Evolutionary conservation across 768 basidiomycete species (phyloP).

Genomic region (Naematelia aurantialba): DNA sequence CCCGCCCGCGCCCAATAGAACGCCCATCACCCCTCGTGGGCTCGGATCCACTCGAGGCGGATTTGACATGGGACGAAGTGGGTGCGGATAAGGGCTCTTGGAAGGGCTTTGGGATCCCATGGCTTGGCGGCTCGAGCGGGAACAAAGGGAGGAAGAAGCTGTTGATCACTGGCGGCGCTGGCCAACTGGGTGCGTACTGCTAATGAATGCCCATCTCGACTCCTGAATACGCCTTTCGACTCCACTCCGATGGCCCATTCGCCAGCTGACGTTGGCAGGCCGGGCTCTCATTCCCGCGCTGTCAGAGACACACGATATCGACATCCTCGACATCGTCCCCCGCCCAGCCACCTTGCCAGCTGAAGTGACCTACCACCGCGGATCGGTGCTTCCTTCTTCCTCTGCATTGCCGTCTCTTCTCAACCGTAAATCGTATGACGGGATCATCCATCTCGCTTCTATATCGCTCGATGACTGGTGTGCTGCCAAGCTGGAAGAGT

Average conservation of each 20-base stretch:
- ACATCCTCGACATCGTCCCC: slow-evolving; percentile 32
- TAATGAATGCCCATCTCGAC: too few species aligned
- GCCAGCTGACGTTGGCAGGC: slow-evolving; percentile 21
- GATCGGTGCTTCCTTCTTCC: slow-evolving; percentile 21
- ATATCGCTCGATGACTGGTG: slow-evolving; percentile 39
- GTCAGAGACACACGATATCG: slow-evolving; percentile 23
- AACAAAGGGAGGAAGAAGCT: slow-evolving; percentile 21
- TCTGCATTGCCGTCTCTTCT: slow-evolving; percentile 19
- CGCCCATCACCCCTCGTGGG: slow-evolving; percentile 11
- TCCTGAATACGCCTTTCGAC: too few species aligned
- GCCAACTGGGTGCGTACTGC: slow-evolving; percentile 29
- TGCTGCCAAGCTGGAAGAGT: slow-evolving; percentile 28
- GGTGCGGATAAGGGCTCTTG: neutral
- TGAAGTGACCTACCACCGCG: slow-evolving; percentile 25
- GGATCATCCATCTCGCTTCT: slow-evolving; percentile 42
- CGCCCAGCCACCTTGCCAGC: slow-evolving; percentile 19
- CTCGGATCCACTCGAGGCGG: slow-evolving; percentile 7
- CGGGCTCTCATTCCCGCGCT: slow-evolving; percentile 32
- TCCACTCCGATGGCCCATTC: too few species aligned
- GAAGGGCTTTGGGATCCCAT: slow-evolving; percentile 2
- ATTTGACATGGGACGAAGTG: slow-evolving; percentile 1
- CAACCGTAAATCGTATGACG: slow-evolving; percentile 21
- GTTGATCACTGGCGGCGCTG: slow-evolving; percentile 40
- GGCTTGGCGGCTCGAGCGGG: slow-evolving; percentile 4
- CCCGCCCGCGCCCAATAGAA: neutral